Base-by-base conservation (phyloP, 495 filamentous ascomycete genomes). In the Arthonia radiata region DNA sequence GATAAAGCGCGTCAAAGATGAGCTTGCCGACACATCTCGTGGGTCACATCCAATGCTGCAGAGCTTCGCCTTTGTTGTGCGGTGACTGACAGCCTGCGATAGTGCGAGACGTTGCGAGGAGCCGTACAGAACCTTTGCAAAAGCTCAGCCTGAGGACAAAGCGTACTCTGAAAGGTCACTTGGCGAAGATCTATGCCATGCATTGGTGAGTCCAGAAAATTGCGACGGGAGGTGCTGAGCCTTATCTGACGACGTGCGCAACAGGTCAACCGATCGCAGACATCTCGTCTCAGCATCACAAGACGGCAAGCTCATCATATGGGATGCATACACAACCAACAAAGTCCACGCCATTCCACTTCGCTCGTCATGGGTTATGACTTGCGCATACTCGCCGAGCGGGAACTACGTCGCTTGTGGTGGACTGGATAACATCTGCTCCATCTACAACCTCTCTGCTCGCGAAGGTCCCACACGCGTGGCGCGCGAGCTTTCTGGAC, bases 1-100 rank as follows among this genome's bases (percentile, higher is more conserved):
- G 54, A 97, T 97, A 64, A 97, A 89, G 71, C 67, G 81, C 56
- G 86, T 86, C 64, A 97, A 93, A 72, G 86, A 97, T 66, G 86
- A 94, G 52, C 61, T 97, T 37, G 89, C 82, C 42, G 86, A 97
- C 53, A 83, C 81, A 35, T 83, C 82, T 40, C 69, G 86, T 97
- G 64, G 67, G 82, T 69, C 26, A n/a, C n/a, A n/a, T n/a, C n/a
- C n/a, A n/a, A n/a, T n/a, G n/a, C n/a, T n/a, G n/a, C n/a, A n/a
- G n/a, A n/a, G n/a, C n/a, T n/a, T n/a, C n/a, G n/a, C n/a, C n/a
- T n/a, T 9, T 8, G 9, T 13, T 13, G 27, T 9, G 10, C n/a
- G 4, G 23, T 8, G 15, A 21, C 14, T 29, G 8, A 29, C 27
- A 26, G 24, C 24, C 8, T 26, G 13, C 15, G 29, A 15, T 49